Conservation (phyloP, 176 grass and related monocot genomes). For the Aechmea fasciata region DNA sequence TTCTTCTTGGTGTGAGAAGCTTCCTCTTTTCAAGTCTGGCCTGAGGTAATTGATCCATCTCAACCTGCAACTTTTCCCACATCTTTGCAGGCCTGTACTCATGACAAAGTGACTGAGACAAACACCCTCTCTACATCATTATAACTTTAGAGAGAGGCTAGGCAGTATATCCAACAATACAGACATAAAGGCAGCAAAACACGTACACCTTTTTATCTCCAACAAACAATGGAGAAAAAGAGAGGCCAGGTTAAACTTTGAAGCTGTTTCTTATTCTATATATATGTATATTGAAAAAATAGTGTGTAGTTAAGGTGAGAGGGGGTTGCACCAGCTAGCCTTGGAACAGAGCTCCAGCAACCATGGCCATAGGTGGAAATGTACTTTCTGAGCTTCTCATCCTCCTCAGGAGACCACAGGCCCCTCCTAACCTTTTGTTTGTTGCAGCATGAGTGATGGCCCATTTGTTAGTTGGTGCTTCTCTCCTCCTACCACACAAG, state of each 20-base stretch:
- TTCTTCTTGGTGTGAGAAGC: conserved; percentile 95
- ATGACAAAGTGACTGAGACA: background rate
- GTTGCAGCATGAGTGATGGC: conserved; percentile 97
- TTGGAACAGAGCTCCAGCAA: conserved; percentile 98
- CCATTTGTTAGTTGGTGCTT: conserved; percentile 34
- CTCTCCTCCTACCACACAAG: background rate
- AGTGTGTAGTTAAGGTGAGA: background rate
- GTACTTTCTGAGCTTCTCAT: conserved; percentile 87
- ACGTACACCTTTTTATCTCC: background rate
- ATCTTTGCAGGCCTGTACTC: conserved; percentile 60
- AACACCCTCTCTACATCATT: no score
- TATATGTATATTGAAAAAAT: background rate
- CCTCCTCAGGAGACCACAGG: conserved; percentile 97
- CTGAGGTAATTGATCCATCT: conserved; percentile 99
- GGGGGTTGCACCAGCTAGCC: conserved; percentile 37
- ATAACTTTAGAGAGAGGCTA: no score
- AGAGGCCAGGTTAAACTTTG: background rate
- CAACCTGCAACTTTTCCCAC: conserved; percentile 98
- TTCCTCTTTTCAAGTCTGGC: conserved; percentile 93
- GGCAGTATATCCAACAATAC: no score
- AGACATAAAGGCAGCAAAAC: background rate
- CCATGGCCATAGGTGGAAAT: conserved; percentile 87
- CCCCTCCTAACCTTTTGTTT: conserved; percentile 98
- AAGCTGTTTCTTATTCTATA: no score
- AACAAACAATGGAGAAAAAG: background rate